Evolutionary conservation across 2,329 filamentous ascomycete genomes (phyloP), one percentile per base, ranked within the genome.

Genomic region (Lachnellula subtilissima): DNA sequence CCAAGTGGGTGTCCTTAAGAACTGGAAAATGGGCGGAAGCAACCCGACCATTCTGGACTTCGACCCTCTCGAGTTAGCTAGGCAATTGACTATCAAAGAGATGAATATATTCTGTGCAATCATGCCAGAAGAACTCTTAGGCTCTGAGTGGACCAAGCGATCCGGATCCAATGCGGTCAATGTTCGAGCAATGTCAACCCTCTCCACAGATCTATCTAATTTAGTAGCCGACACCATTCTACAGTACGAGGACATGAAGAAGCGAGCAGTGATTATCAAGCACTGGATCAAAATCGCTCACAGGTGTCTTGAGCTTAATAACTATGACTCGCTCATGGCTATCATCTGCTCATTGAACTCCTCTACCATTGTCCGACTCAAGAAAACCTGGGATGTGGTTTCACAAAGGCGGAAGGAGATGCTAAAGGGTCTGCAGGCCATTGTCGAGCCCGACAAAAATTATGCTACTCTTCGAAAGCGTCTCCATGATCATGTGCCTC

Each of bases 251-350:
- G 94, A 97, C 70, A 85, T 88, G 25, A 97, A 97, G 81, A 96
- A 93, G 76, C 85, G 94, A 25, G 93, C 94, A 0, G 76, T 82
- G 1, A 84, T 91, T 52, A 94, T 99, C 75, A 97, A 99, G 76
- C 92, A 97, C 65, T 99, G 94, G 94, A 89, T 97, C 70, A 99
- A 97, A 78, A 86, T 97, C 64, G 91, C 90, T 0, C 82, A 88
- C 65, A 89, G 89, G 66, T 96, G 91, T 63, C 77, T 95, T 5
- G 89, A 94, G 67, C 80, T 97, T 25, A 88, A 94, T 75, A 99
- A 99, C 74, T 99, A 97, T 66, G 93, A 99, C 69, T 90, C 91
- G 0, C 76, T 99, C 11, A 97, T 97, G 91, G 91, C 94, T 7
- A 96, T 99, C 65, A 91, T 96, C 67, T 97, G 92, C 76, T 92